phyloP scores from a whole-genome alignment of 2,329 filamentous ascomycete species.

The Trichoderma harzianum region DNA sequence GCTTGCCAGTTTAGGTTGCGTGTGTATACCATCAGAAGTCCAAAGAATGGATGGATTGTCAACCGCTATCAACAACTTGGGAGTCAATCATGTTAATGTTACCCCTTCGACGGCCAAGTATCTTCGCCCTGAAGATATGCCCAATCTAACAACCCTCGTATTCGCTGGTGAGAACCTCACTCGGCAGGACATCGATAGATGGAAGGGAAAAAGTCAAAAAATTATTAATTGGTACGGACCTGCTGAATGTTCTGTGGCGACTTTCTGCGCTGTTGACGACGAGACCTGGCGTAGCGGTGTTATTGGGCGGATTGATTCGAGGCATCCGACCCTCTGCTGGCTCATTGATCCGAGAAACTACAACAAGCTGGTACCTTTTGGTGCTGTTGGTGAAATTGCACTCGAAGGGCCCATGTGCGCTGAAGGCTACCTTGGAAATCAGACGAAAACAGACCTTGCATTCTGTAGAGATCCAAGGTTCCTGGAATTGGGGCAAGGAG shows the following conservation, averaged over 20 bases:
- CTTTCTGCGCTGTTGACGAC: neutral
- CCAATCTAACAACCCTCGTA: neutral
- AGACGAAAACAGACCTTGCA: neutral
- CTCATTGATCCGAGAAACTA: neutral
- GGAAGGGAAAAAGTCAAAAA: neutral
- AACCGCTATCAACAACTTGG: neutral
- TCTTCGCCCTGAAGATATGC: slow-evolving; percentile 1
- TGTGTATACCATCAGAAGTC: slow-evolving; percentile 12
- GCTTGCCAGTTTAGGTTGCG: neutral
- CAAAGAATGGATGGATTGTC: neutral
- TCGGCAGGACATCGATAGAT: neutral
- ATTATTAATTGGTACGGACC: slow-evolving; percentile 16
- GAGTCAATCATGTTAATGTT: neutral
- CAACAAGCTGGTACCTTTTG: slow-evolving; percentile 7
- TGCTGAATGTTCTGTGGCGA: neutral
- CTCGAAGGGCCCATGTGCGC: slow-evolving; percentile 5
- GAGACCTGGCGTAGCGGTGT: neutral
- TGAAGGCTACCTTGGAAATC: slow-evolving; percentile 6
- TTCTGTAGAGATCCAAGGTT: neutral
- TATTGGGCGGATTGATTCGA: neutral
- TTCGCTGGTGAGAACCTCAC: slow-evolving; percentile 9
- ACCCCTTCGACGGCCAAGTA: slow-evolving; percentile 1
- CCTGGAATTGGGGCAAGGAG: neutral
- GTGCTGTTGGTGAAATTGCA: slow-evolving; percentile 6
- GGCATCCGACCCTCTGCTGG: neutral